Evolutionary conservation across 177 flowering plant genomes (phyloP).

Genomic region (Vitis hybrid): DNA sequence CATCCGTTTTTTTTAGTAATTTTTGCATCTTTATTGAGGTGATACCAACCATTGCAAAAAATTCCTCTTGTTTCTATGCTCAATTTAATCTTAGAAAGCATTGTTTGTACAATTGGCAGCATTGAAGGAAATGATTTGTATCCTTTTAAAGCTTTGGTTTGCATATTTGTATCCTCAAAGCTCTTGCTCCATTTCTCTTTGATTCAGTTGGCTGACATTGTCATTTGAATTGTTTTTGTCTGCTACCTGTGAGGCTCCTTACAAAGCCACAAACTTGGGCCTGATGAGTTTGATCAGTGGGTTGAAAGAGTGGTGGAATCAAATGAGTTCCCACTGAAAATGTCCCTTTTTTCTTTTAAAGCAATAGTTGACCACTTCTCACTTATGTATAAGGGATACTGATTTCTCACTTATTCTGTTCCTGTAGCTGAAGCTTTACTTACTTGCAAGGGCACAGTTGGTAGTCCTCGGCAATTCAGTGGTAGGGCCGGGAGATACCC

Average conservation of each 20-base stretch:
- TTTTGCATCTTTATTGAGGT: background rate
- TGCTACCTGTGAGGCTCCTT: background rate
- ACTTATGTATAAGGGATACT: background rate
- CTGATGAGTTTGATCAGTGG: background rate
- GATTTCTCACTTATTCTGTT: background rate
- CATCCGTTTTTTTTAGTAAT: background rate
- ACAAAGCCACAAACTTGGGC: background rate
- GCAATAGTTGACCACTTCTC: background rate
- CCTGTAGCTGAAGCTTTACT: slow-evolving; percentile 30
- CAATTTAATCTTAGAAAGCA: too few relatives aligned
- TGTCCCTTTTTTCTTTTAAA: too few relatives aligned
- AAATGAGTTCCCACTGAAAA: too few relatives aligned
- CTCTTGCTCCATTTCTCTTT: background rate
- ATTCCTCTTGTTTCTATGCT: background rate
- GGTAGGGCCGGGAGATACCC: slow-evolving; percentile 22
- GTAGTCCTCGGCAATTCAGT: slow-evolving; percentile 14
- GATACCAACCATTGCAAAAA: background rate
- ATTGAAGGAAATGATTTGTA: background rate
- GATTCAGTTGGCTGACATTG: background rate
- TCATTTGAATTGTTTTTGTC: background rate
- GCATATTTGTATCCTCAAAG: background rate
- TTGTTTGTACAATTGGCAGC: background rate
- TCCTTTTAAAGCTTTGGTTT: background rate
- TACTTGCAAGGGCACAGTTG: slow-evolving; percentile 17
- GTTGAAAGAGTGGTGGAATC: background rate